These are phyloP conservation scores for Collybia sordida DNA, from an alignment of 768 basidiomycete genomes.

Conservation along the genomic window DNA sequence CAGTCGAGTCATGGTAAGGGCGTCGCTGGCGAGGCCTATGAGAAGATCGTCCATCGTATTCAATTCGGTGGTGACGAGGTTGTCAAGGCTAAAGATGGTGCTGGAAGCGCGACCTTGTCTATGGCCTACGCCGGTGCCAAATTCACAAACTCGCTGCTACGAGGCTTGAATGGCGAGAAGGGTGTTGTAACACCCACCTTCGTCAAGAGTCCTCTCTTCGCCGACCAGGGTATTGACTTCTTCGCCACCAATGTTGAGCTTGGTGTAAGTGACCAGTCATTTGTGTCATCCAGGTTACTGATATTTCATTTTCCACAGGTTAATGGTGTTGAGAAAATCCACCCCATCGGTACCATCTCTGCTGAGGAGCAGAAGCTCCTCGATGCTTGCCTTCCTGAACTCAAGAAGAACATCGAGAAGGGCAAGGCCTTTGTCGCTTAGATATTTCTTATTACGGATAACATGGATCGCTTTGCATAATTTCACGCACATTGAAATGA, in stretches of 20 bases:
- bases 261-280: conserved; percentile 59
- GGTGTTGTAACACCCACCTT: conserved; percentile 83
- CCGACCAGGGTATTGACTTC: conserved; percentile 85
- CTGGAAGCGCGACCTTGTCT: conserved; percentile 91
- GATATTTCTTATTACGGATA: conserved; percentile 2
- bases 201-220: conserved; percentile 87
- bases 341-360: conserved; percentile 77
- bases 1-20: conserved; percentile 70
- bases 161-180: conserved; percentile 86
- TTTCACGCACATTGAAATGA: too few species aligned
- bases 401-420: conserved; percentile 99
- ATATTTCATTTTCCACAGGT: conserved; percentile 36
- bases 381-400: conserved; percentile 83
- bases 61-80: conserved; percentile 99
- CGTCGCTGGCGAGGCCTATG: conserved; percentile 73
- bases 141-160: conserved; percentile 81
- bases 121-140: conserved; percentile 96
- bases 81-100: conserved; percentile 95
- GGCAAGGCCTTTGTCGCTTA: conserved; percentile 73
- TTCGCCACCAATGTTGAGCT: conserved; percentile 96
- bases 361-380: conserved; percentile 84
- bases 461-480: too few species aligned
- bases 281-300: background rate
- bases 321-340: conserved; percentile 92
- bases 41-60: conserved; percentile 86